A percentile compares a stretch with the other conserved stretches of the same genome.
These are phyloP conservation scores for Nakazawaea ernobii DNA, from an alignment of 805 yeast species.

Conservation along the genomic window DNA sequence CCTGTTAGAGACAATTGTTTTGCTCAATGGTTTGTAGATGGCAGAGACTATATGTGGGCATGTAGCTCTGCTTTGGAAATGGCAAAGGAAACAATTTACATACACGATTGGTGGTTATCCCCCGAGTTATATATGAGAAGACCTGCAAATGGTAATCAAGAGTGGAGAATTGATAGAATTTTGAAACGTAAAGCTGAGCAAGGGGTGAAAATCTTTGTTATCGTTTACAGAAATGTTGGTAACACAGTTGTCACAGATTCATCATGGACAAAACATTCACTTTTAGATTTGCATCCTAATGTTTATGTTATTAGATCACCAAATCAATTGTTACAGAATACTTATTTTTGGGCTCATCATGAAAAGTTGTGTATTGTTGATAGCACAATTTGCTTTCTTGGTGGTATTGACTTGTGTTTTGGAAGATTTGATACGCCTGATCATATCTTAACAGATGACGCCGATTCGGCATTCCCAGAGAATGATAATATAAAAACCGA, in stretches of 20 bases:
- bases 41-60: slow-evolving; percentile 94
- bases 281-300: slow-evolving; percentile 78
- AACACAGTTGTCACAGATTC: slow-evolving; percentile 92
- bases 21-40: slow-evolving; percentile 96
- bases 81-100: slow-evolving; percentile 90
- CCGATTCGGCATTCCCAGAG: slow-evolving; percentile 23
- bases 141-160: slow-evolving; percentile 93
- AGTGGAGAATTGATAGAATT: slow-evolving; percentile 85
- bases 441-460: slow-evolving; percentile 81
- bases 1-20: slow-evolving; percentile 81
- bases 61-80: slow-evolving; percentile 84
- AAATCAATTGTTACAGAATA: slow-evolving; percentile 86
- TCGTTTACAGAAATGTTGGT: slow-evolving; percentile 91
- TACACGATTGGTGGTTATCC: slow-evolving; percentile 98
- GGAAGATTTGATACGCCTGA: slow-evolving; percentile 97
- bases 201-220: slow-evolving; percentile 90
- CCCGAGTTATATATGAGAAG: slow-evolving; percentile 92
- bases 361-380: slow-evolving; percentile 87
- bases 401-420: slow-evolving; percentile 93
- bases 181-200: slow-evolving; percentile 86
- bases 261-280: slow-evolving; percentile 87
- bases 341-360: slow-evolving; percentile 98
- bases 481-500: slow-evolving; percentile 11
- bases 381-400: slow-evolving; percentile 82
- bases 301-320: slow-evolving; percentile 92